A percentile compares a stretch with the other conserved stretches of the same genome.
These are phyloP conservation scores for Calonectria fujianensis DNA, from an alignment of 2,329 filamentous ascomycete species.

Conservation along the genomic window DNA sequence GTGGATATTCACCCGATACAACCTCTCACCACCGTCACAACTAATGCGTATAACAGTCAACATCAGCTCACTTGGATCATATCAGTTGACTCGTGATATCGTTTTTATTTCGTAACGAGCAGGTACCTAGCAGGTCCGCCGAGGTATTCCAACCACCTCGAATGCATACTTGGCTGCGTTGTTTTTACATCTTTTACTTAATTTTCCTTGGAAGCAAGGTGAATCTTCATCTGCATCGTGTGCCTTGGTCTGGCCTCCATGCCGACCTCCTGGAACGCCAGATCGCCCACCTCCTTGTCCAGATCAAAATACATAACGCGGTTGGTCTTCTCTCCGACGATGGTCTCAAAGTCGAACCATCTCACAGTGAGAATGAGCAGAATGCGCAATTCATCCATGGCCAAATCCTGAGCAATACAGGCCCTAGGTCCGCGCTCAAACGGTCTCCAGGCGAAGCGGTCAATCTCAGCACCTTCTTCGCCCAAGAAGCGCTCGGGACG, in stretches of 20 bases:
- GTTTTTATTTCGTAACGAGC: slow-evolving; percentile 5
- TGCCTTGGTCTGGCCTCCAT: slow-evolving; percentile 20
- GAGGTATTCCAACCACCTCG: neutral
- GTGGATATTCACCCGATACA: neutral
- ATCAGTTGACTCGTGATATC: neutral
- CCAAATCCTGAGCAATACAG: slow-evolving; percentile 12
- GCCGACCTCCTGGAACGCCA: slow-evolving; percentile 15
- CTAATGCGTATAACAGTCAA: neutral
- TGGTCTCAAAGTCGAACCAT: slow-evolving; percentile 16
- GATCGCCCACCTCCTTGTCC: slow-evolving; percentile 17
- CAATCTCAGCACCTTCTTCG: slow-evolving; percentile 7
- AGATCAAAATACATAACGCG: slow-evolving; percentile 17
- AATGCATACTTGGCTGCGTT: no score
- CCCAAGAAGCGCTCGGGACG: slow-evolving; percentile 17
- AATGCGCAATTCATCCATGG: slow-evolving; percentile 12
- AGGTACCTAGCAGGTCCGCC: neutral
- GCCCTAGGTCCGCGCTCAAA: slow-evolving; percentile 15
- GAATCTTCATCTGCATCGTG: slow-evolving; percentile 12
- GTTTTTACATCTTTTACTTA: neutral
- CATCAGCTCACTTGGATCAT: neutral
- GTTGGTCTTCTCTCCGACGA: slow-evolving; percentile 18
- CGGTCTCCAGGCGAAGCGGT: slow-evolving; percentile 11
- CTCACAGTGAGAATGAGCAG: slow-evolving; percentile 1
- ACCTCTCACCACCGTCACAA: neutral
- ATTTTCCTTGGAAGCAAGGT: neutral